Conservation (phyloP, 805 yeast genomes). For the Hemisphaericaspora nanyangensis region DNA sequence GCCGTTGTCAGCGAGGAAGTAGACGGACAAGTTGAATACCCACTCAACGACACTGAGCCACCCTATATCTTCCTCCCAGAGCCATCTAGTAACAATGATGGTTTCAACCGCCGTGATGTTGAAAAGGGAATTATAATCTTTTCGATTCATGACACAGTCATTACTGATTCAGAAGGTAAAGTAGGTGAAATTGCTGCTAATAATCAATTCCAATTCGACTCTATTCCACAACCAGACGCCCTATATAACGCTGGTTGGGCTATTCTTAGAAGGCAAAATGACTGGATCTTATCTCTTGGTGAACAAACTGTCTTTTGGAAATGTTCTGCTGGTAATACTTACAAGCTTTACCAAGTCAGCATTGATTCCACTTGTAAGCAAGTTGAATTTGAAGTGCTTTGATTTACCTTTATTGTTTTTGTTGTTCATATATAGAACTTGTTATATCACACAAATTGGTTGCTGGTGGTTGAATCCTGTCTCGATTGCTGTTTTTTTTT, state of each 20-base stretch:
- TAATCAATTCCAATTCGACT: constrained; percentile 9
- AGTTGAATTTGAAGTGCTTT: constrained; percentile 4
- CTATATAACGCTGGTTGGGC: constrained; percentile 6
- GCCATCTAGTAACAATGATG: not conserved
- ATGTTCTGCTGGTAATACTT: constrained; percentile 5
- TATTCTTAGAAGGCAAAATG: not conserved
- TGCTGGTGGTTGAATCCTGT: too few species aligned
- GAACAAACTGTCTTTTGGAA: constrained; percentile 4
- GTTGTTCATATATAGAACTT: too few species aligned
- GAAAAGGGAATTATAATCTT: constrained; percentile 24
- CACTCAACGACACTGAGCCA: not conserved
- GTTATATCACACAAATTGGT: too few species aligned
- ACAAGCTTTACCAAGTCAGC: constrained; percentile 6
- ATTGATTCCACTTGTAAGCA: constrained; percentile 5
- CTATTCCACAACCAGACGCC: constrained; percentile 5
- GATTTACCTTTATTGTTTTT: too few species aligned
- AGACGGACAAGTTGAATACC: constrained; percentile 2
- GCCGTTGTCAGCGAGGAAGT: not conserved
- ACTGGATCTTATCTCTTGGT: constrained; percentile 6
- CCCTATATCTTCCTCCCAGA: not conserved
- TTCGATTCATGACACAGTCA: constrained; percentile 46
- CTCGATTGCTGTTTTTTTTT: too few species aligned
- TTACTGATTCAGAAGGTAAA: constrained; percentile 24
- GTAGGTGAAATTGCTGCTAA: constrained; percentile 7
- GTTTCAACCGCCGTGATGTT: not conserved